Conservation (phyloP, 2,329 filamentous ascomycete species). For the Xylaria sp. region DNA sequence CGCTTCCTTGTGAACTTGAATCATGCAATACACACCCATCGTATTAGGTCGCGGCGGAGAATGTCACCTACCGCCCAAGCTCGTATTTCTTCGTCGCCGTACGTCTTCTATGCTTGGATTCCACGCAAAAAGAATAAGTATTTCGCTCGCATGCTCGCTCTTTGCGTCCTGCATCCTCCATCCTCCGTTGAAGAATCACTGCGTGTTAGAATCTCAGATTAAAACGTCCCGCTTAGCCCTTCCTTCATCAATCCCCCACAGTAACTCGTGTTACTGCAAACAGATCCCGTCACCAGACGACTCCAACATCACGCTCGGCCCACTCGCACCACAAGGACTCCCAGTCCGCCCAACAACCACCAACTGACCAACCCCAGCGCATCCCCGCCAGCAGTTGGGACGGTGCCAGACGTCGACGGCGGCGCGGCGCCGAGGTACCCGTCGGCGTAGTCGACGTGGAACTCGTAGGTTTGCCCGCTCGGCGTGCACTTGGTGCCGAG, state of each 20-base stretch:
- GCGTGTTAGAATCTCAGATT: background rate
- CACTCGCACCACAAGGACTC: background rate
- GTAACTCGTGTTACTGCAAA: background rate
- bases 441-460: constrained; percentile 50
- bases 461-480: constrained; percentile 55
- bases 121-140: background rate
- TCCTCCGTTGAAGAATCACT: background rate
- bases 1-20: background rate
- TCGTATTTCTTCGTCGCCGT: background rate
- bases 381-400: background rate
- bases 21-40: background rate
- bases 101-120: background rate
- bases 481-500: constrained; percentile 60
- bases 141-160: background rate
- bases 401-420: background rate
- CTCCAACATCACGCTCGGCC: background rate
- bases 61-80: background rate
- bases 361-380: background rate
- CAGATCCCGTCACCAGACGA: no score
- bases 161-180: background rate
- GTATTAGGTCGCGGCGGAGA: background rate
- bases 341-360: constrained; percentile 13
- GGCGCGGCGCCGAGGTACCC: constrained; percentile 35
- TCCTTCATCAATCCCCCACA: no score
- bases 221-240: background rate